Evolutionary conservation across 2,329 filamentous ascomycete species (phyloP), one percentile per base, ranked within the genome.

Genomic region (Fusarium penzigii): DNA sequence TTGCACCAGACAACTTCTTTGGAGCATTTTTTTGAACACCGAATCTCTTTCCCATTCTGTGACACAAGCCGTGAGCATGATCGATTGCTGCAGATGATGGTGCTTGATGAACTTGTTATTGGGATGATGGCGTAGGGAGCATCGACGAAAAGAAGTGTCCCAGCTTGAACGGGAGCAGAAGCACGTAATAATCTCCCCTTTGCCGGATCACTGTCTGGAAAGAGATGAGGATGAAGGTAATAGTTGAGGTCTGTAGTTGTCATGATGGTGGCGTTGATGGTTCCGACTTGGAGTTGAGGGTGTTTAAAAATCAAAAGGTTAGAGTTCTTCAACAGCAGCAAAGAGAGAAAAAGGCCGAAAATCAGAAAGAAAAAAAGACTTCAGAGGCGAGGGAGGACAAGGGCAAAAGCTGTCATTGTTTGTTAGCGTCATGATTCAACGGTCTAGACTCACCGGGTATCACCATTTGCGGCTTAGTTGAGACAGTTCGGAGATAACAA

Each of bases 1-100:
- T 58, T 58, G 46, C 65, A 68, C 65, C 65, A 68, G 1, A 62
- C 53, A n/a, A 68, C 64, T 10, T 68, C 62, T 3, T 39, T 32
- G 29, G 51, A 45, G 47, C 65, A 68, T 5, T 50, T 58, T 1
- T 48, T 49, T 20, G 48, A 51, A 52, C 65, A 68, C 3, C 34
- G 39, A 11, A 58, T 39, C 9, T 48, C 52, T 29, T 51, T 45
- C 17, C 39, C 52, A 29, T 55, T 52, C 9, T 50, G 46, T 1
- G 45, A 25, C 25, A 66, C 58, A 42, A 52, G 58, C 29, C 48
- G 54, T 3, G 62, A 66, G 47, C 65, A 68, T 9, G 41, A 44
- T 3, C 65, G 47, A 42, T 65, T 68, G 58, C 65, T 68, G 55
- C 65, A 68, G 6, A 67, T 51, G 25, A 68, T 45, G 12, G 20